Evolutionary conservation across 2,329 filamentous ascomycete species (phyloP).

Genomic region (Aureobasidium sp.): DNA sequence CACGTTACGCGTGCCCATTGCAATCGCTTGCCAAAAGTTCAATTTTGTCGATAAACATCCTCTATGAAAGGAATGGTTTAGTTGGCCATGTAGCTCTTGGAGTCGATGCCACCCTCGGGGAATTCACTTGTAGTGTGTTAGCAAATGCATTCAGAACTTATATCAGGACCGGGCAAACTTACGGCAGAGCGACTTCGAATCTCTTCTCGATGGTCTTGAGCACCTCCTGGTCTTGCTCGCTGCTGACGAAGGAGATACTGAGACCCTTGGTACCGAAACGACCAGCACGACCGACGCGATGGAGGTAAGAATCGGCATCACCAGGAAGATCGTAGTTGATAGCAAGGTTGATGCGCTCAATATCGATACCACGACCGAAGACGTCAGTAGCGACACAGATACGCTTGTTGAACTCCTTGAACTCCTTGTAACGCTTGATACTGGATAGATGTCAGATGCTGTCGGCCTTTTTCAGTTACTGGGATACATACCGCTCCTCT

Average conservation of each 20-base stretch:
- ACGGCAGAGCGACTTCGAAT: constrained; percentile 90
- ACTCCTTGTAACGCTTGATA: constrained; percentile 98
- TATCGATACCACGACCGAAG: constrained; percentile 98
- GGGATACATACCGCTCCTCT: constrained; percentile 76
- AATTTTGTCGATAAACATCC: background rate
- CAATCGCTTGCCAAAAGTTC: constrained; percentile 6
- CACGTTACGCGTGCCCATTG: background rate
- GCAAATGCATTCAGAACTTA: background rate
- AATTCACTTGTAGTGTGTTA: constrained; percentile 58
- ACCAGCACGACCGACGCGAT: constrained; percentile 97
- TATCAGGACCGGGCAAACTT: constrained; percentile 35
- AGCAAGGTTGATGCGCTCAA: constrained; percentile 97
- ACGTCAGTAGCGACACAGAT: constrained; percentile 99
- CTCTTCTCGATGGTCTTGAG: constrained; percentile 95
- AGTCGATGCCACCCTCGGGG: constrained; percentile 83
- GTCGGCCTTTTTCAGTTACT: background rate
- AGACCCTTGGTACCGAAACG: constrained; percentile 99
- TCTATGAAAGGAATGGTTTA: constrained; percentile 17
- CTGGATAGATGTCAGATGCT: constrained; percentile 42
- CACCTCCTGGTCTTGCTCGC: constrained; percentile 82
- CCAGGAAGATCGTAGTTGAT: constrained; percentile 96
- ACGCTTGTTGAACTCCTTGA: constrained; percentile 99
- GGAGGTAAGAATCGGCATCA: constrained; percentile 91
- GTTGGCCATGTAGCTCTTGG: constrained; percentile 81
- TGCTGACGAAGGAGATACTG: constrained; percentile 95